phyloP scores from a whole-genome alignment of 1,284 basidiomycete genomes.

The Microbotryum violaceum region DNA sequence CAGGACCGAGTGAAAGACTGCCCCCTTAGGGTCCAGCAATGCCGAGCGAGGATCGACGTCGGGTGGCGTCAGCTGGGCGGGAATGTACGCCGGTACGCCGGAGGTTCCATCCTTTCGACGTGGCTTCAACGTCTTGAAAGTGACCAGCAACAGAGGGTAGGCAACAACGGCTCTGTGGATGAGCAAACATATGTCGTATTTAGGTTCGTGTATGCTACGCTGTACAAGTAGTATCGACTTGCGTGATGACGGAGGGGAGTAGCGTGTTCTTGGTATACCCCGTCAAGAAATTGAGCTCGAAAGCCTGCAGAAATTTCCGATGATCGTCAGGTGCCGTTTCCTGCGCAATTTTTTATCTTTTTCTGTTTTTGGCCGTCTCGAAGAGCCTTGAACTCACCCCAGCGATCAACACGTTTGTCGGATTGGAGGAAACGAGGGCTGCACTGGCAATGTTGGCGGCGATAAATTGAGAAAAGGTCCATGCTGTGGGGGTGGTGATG shows the following conservation, averaged over 20 bases:
- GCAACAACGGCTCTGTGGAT: conserved; percentile 35
- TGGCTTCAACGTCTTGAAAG: conserved; percentile 31
- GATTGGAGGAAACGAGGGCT: conserved; percentile 40
- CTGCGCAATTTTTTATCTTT: not conserved
- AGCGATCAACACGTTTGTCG: conserved; percentile 43
- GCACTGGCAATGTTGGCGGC: conserved; percentile 65
- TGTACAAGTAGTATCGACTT: conserved; percentile 37
- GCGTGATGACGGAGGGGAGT: conserved; percentile 49
- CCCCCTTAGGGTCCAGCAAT: conserved; percentile 49
- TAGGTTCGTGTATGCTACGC: conserved; percentile 20
- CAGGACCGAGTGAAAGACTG: conserved; percentile 47
- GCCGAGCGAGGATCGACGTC: conserved; percentile 46
- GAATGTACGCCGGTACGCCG: conserved; percentile 39
- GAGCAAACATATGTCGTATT: conserved; percentile 2
- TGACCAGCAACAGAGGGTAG: conserved; percentile 40
- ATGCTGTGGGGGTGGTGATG: conserved; percentile 47
- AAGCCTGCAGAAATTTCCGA: conserved; percentile 20
- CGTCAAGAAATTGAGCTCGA: conserved; percentile 35
- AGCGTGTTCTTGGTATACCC: conserved; percentile 34
- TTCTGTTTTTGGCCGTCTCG: no score
- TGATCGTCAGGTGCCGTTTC: not conserved
- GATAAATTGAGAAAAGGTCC: conserved; percentile 62
- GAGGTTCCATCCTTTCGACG: not conserved
- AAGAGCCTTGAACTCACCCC: conserved; percentile 17
- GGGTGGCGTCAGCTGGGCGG: conserved; percentile 43